Percentiles rank a stretch among this genome's conserved stretches.
phyloP scores from a whole-genome alignment of 148 eudicot genomes.

The Cornus florida region DNA sequence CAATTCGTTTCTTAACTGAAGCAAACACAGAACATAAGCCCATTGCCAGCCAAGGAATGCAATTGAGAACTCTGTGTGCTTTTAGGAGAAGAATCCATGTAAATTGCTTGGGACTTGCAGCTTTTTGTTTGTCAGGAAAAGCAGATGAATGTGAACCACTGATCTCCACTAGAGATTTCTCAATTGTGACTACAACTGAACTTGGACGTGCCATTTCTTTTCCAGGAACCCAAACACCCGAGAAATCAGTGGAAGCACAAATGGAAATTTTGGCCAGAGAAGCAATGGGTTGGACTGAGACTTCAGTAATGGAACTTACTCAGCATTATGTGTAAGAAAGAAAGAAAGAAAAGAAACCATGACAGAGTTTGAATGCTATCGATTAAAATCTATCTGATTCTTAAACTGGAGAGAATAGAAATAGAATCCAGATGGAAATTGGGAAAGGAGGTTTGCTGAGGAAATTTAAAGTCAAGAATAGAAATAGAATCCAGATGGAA shows the following conservation, averaged over 20 bases:
- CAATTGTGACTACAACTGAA: conserved; percentile 46
- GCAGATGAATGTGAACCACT: conserved; percentile 20
- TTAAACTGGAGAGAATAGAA: conserved; percentile 19
- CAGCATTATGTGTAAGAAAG: conserved; percentile 1
- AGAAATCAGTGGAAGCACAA: conserved; percentile 20
- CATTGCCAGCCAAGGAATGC: conserved; percentile 39
- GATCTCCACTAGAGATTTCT: conserved; percentile 37
- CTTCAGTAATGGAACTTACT: not conserved
- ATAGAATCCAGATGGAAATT: conserved; percentile 20
- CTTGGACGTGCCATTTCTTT: conserved; percentile 45
- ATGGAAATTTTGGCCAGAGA: conserved; percentile 2
- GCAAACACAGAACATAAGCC: conserved; percentile 18
- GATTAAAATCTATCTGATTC: conserved; percentile 13
- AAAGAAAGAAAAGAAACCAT: not conserved
- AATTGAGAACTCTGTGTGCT: conserved; percentile 40
- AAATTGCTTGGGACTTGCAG: conserved; percentile 45
- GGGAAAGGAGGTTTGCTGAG: not conserved
- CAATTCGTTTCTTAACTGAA: conserved; percentile 45
- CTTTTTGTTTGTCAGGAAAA: conserved; percentile 41
- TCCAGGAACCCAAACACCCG: not conserved
- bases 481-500: conserved; percentile 20
- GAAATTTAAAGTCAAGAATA: not conserved
- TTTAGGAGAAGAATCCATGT: conserved; percentile 53
- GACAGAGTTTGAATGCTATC: not conserved
- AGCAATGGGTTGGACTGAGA: not conserved